These are phyloP conservation scores for Apiospora pterosperma DNA, from an alignment of 2,329 filamentous ascomycete species.

Conservation along the genomic window DNA sequence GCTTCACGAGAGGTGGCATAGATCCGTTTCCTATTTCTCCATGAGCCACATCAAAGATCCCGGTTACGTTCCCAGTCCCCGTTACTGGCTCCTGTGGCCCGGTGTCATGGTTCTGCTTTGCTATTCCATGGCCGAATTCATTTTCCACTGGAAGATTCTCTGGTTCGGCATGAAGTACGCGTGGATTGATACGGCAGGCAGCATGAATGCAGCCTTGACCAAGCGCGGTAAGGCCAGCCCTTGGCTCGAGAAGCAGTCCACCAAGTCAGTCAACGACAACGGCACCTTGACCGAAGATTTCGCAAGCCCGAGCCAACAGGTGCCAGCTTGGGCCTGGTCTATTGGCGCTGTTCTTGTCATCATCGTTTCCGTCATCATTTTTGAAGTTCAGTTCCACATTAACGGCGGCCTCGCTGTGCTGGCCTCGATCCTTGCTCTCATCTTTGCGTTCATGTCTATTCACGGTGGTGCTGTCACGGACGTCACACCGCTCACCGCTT, in stretches of 20 bases:
- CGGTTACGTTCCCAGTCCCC: conserved; percentile 6
- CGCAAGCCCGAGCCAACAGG: conserved; percentile 29
- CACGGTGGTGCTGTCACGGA: conserved; percentile 46
- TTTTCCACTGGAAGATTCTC: conserved; percentile 28
- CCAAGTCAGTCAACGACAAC: background rate
- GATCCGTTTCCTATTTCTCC: background rate
- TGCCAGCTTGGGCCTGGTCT: conserved; percentile 44
- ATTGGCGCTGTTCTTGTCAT: conserved; percentile 39
- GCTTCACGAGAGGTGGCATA: background rate
- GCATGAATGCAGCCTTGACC: conserved; percentile 36
- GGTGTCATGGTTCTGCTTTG: conserved; percentile 40
- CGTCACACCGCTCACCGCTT: conserved; percentile 48
- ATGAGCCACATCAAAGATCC: background rate
- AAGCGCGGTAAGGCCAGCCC: conserved; percentile 37
- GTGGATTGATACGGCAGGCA: conserved; percentile 40
- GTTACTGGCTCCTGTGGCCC: conserved; percentile 36
- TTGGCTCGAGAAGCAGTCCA: conserved; percentile 3
- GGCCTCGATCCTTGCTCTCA: conserved; percentile 45
- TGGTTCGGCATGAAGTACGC: conserved; percentile 40
- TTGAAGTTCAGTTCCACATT: conserved; percentile 40
- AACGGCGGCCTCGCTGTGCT: conserved; percentile 45
- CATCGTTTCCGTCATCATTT: conserved; percentile 41
- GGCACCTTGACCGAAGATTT: conserved; percentile 6
- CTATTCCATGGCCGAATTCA: conserved; percentile 35
- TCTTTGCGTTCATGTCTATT: conserved; percentile 49